phyloP scores from a whole-genome alignment of 208 protist genomes.

The Acanthamoeba lenticulata region DNA sequence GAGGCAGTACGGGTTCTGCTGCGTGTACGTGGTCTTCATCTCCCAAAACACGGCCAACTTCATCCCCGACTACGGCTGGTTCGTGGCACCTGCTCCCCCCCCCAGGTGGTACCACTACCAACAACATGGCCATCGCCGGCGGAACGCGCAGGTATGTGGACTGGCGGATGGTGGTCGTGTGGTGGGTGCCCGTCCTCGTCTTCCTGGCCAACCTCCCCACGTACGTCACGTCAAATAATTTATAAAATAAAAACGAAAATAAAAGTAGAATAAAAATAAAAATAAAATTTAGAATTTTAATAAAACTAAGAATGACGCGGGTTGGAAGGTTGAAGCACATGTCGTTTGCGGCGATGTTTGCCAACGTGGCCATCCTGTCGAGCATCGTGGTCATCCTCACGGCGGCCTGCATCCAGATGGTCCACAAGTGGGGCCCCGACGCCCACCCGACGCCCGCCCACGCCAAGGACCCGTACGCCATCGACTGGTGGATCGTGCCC shows the following conservation, averaged over 20 bases:
- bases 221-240: too few relatives aligned
- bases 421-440: neutral
- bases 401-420: conserved; percentile 45
- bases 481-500: conserved; percentile 52
- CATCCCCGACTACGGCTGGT: conserved; percentile 59
- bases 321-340: conserved; percentile 10
- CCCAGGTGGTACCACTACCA: neutral
- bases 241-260: too few relatives aligned
- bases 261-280: too few relatives aligned
- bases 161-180: conserved; percentile 61
- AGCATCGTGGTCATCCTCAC: conserved; percentile 34
- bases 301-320: neutral
- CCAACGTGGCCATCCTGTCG: conserved; percentile 21
- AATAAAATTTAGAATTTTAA: neutral
- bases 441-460: neutral
- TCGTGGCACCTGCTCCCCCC: too few relatives aligned
- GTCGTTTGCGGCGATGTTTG: conserved; percentile 41
- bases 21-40: conserved; percentile 70
- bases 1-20: conserved; percentile 67
- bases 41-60: conserved; percentile 64
- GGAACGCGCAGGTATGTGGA: neutral
- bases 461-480: neutral
- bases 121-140: neutral
- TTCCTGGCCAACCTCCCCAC: conserved; percentile 60
- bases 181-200: conserved; percentile 48